Evolutionary conservation across 2,329 filamentous ascomycete species (phyloP).

Genomic region (Emergomyces orientalis): DNA sequence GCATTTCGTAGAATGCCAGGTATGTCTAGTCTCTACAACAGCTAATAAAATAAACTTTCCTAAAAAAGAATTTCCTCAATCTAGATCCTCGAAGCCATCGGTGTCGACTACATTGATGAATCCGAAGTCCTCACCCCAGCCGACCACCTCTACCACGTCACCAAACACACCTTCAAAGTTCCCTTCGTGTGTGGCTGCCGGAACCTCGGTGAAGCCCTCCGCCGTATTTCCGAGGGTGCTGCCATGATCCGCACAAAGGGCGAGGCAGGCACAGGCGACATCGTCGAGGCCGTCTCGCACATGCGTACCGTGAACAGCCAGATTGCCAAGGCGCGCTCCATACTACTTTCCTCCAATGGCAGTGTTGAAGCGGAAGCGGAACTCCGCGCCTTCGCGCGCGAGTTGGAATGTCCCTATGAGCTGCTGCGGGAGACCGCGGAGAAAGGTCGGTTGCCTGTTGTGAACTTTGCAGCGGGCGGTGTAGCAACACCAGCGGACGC

Average conservation of each 20-base stretch:
- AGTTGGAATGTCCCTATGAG: conserved; percentile 67
- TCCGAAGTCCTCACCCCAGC: conserved; percentile 95
- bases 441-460: conserved; percentile 80
- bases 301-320: conserved; percentile 83
- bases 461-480: conserved; percentile 97
- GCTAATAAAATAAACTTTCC: no score
- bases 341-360: conserved; percentile 30
- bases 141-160: conserved; percentile 82
- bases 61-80: not conserved
- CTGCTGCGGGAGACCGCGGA: conserved; percentile 80
- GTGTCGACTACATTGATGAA: conserved; percentile 97
- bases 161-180: conserved; percentile 70
- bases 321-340: conserved; percentile 60
- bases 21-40: conserved; percentile 25
- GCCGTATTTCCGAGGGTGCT: conserved; percentile 83
- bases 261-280: conserved; percentile 92
- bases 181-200: conserved; percentile 97
- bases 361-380: conserved; percentile 52
- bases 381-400: conserved; percentile 67
- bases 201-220: conserved; percentile 84
- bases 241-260: conserved; percentile 99
- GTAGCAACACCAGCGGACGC: conserved; percentile 98
- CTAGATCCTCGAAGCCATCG: conserved; percentile 85
- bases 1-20: conserved; percentile 93
- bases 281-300: conserved; percentile 92